Base-by-base conservation (phyloP, 2,329 filamentous ascomycete genomes). In the Ceratocystis cubensis region DNA sequence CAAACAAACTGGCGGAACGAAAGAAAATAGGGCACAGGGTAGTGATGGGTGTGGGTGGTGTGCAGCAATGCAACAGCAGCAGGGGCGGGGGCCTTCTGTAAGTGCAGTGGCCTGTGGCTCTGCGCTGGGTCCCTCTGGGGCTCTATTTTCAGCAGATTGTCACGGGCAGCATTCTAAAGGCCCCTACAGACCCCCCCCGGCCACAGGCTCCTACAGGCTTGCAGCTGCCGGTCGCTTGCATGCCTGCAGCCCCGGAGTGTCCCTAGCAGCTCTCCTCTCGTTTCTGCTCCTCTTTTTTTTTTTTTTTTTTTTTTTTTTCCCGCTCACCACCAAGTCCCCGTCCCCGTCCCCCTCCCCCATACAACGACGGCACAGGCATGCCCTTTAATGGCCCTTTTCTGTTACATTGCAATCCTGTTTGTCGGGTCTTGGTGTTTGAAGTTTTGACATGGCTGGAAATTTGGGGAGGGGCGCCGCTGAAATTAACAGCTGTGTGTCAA, bases 321-420 rank as follows among this genome's bases (percentile, higher is more conserved):
- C 22, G n/a, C 48, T 20, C n/a, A 10, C n/a, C 17, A 20, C n/a
- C 46, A n/a, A 20, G 8, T 25, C 17, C 46, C 20, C 46, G 8
- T 6, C 46, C 48, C 45, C 17, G 8, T 6, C 46, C 48, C 45
- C 17, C 20, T 20, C 45, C 45, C 45, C 17, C 45, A 41, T 41
- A 41, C 37, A 41, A 41, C 37, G 10, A 41, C 37, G 37, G 37
- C 37, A 41, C 37, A 41, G 10, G 10, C 37, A 41, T 41, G 37
- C 37, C 37, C 13, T 41, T 13, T 41, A 10, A 41, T 41, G 37
- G 46, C 22, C 46, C 22, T 22, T 33, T 59, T 30, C 56, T 59
- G 56, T 59, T 59, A 37, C 56, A 59, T 59, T 33, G 28, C 56
- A 59, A 59, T 59, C 56, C 56, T 59, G 56, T n/a, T n/a, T 59